These are phyloP conservation scores for Hawksworthiomyces lignivorus DNA, from an alignment of 2,329 filamentous ascomycete species.

Conservation along the genomic window DNA sequence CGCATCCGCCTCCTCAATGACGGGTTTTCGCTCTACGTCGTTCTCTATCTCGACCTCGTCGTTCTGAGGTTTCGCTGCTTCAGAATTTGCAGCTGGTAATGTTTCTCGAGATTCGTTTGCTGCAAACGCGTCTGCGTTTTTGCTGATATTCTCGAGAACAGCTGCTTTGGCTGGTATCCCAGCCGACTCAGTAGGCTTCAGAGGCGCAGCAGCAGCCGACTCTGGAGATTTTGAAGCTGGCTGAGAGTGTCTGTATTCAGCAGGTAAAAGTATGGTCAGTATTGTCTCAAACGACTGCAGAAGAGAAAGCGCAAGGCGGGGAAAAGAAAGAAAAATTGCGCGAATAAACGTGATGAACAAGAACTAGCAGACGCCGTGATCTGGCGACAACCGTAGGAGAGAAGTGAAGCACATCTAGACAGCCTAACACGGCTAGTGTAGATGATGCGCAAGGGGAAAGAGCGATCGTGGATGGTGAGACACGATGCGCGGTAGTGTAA, in stretches of 20 bases:
- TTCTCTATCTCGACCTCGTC: background rate
- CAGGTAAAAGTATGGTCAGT: too few species aligned
- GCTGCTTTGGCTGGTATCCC: background rate
- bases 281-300: too few species aligned
- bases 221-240: background rate
- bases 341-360: too few species aligned
- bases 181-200: background rate
- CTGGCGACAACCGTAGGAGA: too few species aligned
- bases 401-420: too few species aligned
- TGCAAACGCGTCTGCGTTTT: slow-evolving; percentile 9
- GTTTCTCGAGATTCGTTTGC: slow-evolving; percentile 7
- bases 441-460: too few species aligned
- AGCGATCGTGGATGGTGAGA: too few species aligned
- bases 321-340: too few species aligned
- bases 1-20: background rate
- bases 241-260: slow-evolving; percentile 2
- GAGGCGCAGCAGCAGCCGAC: background rate
- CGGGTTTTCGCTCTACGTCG: background rate
- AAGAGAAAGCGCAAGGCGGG: too few species aligned
- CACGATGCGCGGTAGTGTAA: slow-evolving; percentile 2
- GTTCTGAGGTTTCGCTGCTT: background rate
- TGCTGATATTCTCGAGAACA: background rate
- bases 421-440: too few species aligned
- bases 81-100: too few species aligned
- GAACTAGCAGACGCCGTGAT: too few species aligned